These are phyloP conservation scores for Trichocladium uniseriatum DNA, from an alignment of 495 filamentous ascomycete species.

Conservation along the genomic window DNA sequence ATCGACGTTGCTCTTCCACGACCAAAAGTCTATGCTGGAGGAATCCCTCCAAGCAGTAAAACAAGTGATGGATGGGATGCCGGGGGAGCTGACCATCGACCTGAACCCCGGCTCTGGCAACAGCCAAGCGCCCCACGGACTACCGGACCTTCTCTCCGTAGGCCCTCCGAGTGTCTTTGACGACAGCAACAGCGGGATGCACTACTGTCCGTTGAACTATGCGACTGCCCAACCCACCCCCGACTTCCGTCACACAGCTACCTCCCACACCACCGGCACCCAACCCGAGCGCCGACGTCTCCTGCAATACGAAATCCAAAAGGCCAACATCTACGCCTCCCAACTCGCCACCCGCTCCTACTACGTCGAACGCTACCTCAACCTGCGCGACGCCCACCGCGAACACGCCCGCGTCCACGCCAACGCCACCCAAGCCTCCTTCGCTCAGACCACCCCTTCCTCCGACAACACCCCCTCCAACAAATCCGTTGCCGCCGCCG, in stretches of 20 bases:
- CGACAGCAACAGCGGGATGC: constrained; percentile 10
- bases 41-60: constrained; percentile 54
- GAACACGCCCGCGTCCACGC: constrained; percentile 20
- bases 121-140: not conserved
- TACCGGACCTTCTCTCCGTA: not conserved
- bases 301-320: constrained; percentile 75
- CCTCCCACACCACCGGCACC: constrained; percentile 3
- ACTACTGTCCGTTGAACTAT: constrained; percentile 32
- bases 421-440: constrained; percentile 1
- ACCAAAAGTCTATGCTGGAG: constrained; percentile 55
- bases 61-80: constrained; percentile 48
- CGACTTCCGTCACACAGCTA: constrained; percentile 31
- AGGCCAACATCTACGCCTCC: constrained; percentile 69
- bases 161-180: constrained; percentile 8
- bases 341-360: constrained; percentile 68
- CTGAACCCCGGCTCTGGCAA: constrained; percentile 16
- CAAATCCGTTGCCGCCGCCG: constrained; percentile 20
- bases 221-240: constrained; percentile 16
- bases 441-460: not conserved
- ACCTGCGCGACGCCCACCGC: constrained; percentile 48
- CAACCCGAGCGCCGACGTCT: constrained; percentile 37
- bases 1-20: constrained; percentile 59
- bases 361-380: constrained; percentile 74
- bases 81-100: constrained; percentile 50
- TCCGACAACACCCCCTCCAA: not conserved